Conservation (phyloP, 2,329 filamentous ascomycete species). For the Thelonectria rubi region DNA sequence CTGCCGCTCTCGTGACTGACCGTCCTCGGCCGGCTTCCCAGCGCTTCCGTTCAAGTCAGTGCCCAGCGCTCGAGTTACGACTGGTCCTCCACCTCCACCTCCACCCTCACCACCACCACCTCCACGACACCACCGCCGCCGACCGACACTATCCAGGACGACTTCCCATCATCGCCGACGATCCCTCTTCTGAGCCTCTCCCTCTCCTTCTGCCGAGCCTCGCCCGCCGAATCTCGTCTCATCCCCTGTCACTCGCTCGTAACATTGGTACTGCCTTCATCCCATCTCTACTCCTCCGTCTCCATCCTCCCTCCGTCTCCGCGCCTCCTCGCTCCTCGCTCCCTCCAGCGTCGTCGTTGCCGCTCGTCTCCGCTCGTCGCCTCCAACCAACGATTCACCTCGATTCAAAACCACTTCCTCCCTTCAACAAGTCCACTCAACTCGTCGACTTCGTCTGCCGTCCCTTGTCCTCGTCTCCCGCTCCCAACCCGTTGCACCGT, state of each 20-base stretch:
- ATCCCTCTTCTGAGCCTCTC: conserved; percentile 12
- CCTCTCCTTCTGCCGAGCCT: background rate
- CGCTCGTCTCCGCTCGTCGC: conserved; percentile 16
- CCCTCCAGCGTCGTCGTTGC: conserved; percentile 3
- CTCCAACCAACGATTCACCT: conserved; percentile 4
- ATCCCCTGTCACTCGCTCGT: background rate
- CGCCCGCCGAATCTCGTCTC: background rate
- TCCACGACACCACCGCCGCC: conserved; percentile 16
- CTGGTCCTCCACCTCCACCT: conserved; percentile 10
- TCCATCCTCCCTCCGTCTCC: background rate
- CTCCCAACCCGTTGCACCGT: conserved; percentile 1
- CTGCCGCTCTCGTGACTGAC: conserved; percentile 1
- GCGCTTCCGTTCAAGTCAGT: conserved; percentile 15
- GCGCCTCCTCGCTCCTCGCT: conserved; percentile 8
- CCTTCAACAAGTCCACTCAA: background rate
- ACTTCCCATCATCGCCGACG: conserved; percentile 22
- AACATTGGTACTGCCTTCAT: background rate
- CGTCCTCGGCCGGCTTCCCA: conserved; percentile 13
- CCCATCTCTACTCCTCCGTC: background rate
- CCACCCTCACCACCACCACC: conserved; percentile 21
- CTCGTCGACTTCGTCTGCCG: conserved; percentile 1
- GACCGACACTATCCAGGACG: conserved; percentile 16
- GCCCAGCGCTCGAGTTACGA: conserved; percentile 4
- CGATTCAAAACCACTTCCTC: conserved; percentile 3
- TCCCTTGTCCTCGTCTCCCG: background rate